phyloP scores from a whole-genome alignment of 176 grass and related monocot genomes.

The Elymus sibiricus region DNA sequence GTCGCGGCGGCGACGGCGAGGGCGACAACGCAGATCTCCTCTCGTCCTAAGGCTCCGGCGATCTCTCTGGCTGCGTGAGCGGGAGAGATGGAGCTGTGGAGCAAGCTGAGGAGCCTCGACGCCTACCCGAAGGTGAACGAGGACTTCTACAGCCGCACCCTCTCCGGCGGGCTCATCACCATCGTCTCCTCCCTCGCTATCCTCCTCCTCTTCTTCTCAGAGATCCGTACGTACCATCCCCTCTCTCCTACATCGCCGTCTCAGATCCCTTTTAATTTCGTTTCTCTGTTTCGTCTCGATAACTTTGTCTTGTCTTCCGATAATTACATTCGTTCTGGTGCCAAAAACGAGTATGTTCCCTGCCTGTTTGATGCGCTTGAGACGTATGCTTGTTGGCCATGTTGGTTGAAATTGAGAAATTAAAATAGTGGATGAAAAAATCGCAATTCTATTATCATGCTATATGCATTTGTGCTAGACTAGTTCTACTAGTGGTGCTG shows the following conservation, averaged over 20 bases:
- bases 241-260: not conserved
- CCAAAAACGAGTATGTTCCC: no score
- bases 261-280: slow-evolving; percentile 32
- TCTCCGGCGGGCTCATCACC: slow-evolving; percentile 96
- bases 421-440: not conserved
- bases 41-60: slow-evolving; percentile 25
- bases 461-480: not conserved
- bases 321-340: not conserved
- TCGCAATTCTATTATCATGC: not conserved
- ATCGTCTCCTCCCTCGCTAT: slow-evolving; percentile 81
- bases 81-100: slow-evolving; percentile 74
- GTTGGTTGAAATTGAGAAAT: not conserved
- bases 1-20: slow-evolving; percentile 21
- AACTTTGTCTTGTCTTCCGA: not conserved
- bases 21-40: slow-evolving; percentile 47
- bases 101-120: slow-evolving; percentile 81
- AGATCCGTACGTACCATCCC: slow-evolving; percentile 74
- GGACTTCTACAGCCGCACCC: slow-evolving; percentile 98
- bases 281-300: not conserved
- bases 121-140: slow-evolving; percentile 99
- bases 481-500: not conserved
- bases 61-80: slow-evolving; percentile 11
- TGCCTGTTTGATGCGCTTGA: not conserved
- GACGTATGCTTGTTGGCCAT: not conserved
- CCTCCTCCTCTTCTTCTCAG: slow-evolving; percentile 88